These are phyloP conservation scores for Spatholobus suberectus DNA, from an alignment of 306 rosid genomes.

Conservation along the genomic window DNA sequence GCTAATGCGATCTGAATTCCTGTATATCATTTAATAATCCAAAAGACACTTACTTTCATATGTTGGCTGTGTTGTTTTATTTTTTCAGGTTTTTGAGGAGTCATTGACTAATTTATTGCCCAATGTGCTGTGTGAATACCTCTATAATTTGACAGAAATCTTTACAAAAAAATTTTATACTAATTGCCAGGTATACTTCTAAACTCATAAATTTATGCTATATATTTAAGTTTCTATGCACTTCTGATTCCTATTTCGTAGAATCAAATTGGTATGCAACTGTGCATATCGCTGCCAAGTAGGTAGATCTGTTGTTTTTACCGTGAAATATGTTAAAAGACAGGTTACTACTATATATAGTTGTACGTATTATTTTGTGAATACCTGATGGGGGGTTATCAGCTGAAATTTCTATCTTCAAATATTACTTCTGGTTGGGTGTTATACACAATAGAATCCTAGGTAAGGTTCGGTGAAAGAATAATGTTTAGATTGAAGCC, in stretches of 20 bases:
- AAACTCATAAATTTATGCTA: not conserved
- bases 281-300: not conserved
- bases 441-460: not conserved
- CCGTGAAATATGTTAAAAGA: not conserved
- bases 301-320: not conserved
- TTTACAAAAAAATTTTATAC: constrained; percentile 78
- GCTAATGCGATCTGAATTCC: not conserved
- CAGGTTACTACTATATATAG: not conserved
- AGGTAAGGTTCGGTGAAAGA: not conserved
- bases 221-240: not conserved
- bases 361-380: not conserved
- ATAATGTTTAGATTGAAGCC: constrained; percentile 20
- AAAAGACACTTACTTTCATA: not conserved
- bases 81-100: constrained; percentile 78
- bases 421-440: not conserved
- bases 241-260: not conserved
- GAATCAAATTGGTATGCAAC: not conserved
- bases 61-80: constrained; percentile 2
- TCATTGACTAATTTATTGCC: constrained; percentile 83
- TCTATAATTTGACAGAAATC: too few relatives aligned
- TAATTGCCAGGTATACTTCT: constrained; percentile 78
- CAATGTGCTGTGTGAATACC: constrained; percentile 79
- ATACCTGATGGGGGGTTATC: not conserved
- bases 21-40: not conserved
- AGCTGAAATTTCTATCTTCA: constrained; percentile 2